These are phyloP conservation scores for Colletotrichum aenigma DNA, from an alignment of 2,329 filamentous ascomycete genomes.

Conservation along the genomic window DNA sequence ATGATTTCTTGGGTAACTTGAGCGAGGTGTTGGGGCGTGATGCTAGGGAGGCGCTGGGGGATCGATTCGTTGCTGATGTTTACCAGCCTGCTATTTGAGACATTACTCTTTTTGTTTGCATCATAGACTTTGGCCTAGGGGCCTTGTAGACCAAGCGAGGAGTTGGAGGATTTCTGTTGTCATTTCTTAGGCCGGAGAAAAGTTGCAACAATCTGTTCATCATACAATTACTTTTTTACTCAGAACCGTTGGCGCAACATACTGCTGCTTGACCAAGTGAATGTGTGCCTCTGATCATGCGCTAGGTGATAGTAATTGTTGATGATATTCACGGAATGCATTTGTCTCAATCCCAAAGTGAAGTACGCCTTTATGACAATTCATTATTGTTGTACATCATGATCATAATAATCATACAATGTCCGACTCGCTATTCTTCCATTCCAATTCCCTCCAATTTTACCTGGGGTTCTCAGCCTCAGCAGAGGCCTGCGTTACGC, in stretches of 20 bases:
- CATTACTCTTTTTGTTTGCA: background rate
- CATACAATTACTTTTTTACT: background rate
- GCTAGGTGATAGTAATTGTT: background rate
- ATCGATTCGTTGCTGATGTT: conserved; percentile 16
- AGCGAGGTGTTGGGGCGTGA: conserved; percentile 14
- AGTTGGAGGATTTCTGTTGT: background rate
- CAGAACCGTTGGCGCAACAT: background rate
- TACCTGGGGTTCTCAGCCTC: conserved; percentile 27
- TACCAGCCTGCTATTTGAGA: conserved; percentile 15
- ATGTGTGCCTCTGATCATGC: background rate
- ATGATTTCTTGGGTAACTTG: conserved; percentile 9
- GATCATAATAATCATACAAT: background rate
- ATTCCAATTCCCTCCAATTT: background rate
- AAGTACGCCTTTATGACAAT: background rate
- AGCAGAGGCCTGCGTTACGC: conserved; percentile 39
- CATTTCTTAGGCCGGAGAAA: background rate
- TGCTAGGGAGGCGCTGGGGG: conserved; percentile 13
- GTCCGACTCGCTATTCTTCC: background rate
- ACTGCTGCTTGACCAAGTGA: background rate
- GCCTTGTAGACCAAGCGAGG: background rate
- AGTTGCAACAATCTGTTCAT: background rate
- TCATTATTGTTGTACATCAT: conserved; percentile 9
- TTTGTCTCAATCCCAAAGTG: too few relatives aligned
- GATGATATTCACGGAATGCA: background rate
- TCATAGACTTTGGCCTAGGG: background rate